Percentiles rank a stretch among this genome's conserved stretches.
Evolutionary conservation across 2,329 filamentous ascomycete species (phyloP).

Genomic region (Chaetothyriales sp.): DNA sequence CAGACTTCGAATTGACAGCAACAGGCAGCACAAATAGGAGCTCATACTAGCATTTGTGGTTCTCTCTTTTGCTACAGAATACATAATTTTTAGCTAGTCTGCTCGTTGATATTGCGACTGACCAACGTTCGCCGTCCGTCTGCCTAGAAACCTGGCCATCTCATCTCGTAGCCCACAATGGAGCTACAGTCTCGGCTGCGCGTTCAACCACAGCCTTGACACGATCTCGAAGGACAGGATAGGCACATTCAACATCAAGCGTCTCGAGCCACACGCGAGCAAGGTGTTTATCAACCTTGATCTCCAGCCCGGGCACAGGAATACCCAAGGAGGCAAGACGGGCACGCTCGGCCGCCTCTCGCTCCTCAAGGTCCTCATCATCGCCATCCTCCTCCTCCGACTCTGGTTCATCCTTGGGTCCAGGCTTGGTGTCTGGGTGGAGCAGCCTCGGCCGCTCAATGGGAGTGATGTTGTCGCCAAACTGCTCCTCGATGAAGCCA

Average conservation of each 20-base stretch:
- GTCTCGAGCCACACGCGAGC: conserved; percentile 87
- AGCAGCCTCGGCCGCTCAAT: conserved; percentile 48
- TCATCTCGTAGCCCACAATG: conserved; percentile 34
- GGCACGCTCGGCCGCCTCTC: conserved; percentile 54
- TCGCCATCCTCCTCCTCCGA: conserved; percentile 26
- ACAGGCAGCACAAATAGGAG: too few species aligned
- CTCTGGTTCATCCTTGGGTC: conserved; percentile 16
- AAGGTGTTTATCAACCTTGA: conserved; percentile 73
- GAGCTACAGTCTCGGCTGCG: conserved; percentile 72
- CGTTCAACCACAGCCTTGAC: conserved; percentile 81
- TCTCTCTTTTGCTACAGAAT: too few species aligned
- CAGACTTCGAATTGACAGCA: too few species aligned
- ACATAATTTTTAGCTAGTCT: too few species aligned
- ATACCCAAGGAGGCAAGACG: conserved; percentile 72
- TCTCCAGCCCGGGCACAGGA: conserved; percentile 73
- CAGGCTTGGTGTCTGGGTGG: conserved; percentile 20
- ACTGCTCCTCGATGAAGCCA: conserved; percentile 95
- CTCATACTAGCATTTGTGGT: too few species aligned
- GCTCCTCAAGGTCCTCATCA: conserved; percentile 35
- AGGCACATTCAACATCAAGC: conserved; percentile 73
- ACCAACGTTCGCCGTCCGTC: too few species aligned
- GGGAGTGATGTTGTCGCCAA: conserved; percentile 71
- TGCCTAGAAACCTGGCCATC: not conserved
- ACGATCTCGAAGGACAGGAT: conserved; percentile 63
- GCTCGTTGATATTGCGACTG: too few species aligned